Evolutionary conservation across 2,329 filamentous ascomycete species (phyloP).

Genomic region (Lachnellula willkommii): DNA sequence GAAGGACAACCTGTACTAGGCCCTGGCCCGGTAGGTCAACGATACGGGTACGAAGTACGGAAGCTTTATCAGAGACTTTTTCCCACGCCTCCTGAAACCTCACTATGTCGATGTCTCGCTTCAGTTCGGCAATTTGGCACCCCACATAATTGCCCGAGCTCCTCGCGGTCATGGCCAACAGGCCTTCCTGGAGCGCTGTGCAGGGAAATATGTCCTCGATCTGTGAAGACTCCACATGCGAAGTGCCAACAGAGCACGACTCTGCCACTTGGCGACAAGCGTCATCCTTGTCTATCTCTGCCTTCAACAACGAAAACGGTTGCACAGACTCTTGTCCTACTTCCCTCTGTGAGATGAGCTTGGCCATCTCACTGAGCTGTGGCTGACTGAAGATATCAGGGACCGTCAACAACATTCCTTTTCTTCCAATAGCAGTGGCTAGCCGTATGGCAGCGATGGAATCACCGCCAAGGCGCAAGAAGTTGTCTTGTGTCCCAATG

Average conservation of each 20-base stretch:
- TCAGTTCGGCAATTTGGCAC: constrained; percentile 11
- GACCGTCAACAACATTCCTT: constrained; percentile 34
- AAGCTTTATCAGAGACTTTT: constrained; percentile 13
- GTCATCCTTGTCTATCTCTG: neutral
- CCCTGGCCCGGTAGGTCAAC: constrained; percentile 24
- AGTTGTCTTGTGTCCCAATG: constrained; percentile 28
- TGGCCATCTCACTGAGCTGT: constrained; percentile 37
- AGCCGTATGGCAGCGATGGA: constrained; percentile 36
- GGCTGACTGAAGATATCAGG: constrained; percentile 39
- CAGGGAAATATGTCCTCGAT: constrained; percentile 35
- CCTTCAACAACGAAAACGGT: constrained; percentile 17
- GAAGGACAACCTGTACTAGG: constrained; percentile 9
- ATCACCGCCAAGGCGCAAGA: constrained; percentile 33
- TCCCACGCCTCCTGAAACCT: constrained; percentile 16
- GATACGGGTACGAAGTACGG: constrained; percentile 32
- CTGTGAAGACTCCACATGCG: constrained; percentile 1
- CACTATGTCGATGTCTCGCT: constrained; percentile 12
- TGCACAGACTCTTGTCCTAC: constrained; percentile 1
- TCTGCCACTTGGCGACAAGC: too few species aligned
- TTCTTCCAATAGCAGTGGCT: constrained; percentile 32
- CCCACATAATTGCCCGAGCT: constrained; percentile 32
- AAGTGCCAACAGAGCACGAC: neutral
- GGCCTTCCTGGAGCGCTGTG: constrained; percentile 33
- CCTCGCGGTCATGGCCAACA: constrained; percentile 33
- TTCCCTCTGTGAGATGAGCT: constrained; percentile 26